Base-by-base conservation (phyloP, 2,329 filamentous ascomycete species). In the Penicillium sp. region DNA sequence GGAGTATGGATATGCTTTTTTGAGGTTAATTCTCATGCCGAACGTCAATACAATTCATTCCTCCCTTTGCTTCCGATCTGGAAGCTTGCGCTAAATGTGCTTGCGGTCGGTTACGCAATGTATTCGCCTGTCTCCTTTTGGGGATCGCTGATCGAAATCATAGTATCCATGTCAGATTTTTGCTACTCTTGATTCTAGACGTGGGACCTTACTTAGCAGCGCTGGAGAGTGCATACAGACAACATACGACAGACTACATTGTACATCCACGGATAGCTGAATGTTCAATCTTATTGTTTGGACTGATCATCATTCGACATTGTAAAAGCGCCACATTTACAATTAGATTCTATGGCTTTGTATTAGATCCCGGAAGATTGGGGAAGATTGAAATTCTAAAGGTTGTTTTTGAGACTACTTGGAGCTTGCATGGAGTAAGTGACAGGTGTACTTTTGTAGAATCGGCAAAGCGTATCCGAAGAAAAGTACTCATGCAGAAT, bases 11-110 rank as follows among this genome's bases (percentile, higher is more conserved):
- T 29, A 29, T 40, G 23, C 34, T 27, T 19, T 31, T 54, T 59
- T 48, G 33, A 62, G 63, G 50, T 62, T 50, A 53, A 65, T 61
- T 56, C 55, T 41, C n/a, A n/a, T 43, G 29, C 31, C 38, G 31
- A 39, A 29, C 15, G 7, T 46, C 23, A 39, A 39, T 46, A 27
- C 45, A 11, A 36, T 54, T 41, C 11, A 41, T 39, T 39, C 38
- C 45, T 38, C 38, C 33, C 6, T 29, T 21, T 7, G 9, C 19
- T 45, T 39, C 33, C 19, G 33, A 55, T 34, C 33, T 45, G n/a
- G 31, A 45, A 51, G 11, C 25, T 55, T 55, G 46, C 39, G 39
- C 40, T 31, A 45, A 27, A 21, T 45, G 40, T 9, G 29, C 10
- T 55, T 21, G 40, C 9, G 25, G 16, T 8, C 16, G 13, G 34